Evolutionary conservation across 805 yeast genomes (phyloP).

Genomic region (Spathaspora passalidarum): DNA sequence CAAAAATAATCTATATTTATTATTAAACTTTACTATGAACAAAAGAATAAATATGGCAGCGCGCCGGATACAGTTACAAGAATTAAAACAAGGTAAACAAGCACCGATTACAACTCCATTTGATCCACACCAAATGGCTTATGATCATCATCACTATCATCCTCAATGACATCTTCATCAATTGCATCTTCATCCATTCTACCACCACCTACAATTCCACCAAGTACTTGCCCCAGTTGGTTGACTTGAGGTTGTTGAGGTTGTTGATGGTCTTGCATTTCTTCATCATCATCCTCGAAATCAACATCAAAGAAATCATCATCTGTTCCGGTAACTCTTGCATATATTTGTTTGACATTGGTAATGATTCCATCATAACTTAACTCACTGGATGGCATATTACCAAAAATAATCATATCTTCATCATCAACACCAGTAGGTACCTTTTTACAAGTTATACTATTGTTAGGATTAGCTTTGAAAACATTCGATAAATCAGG

Average conservation of each 20-base stretch:
- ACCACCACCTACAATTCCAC: conserved; percentile 13
- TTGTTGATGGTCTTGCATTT: conserved; percentile 9
- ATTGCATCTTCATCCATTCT: conserved; percentile 27
- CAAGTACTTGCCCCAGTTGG: conserved; percentile 13
- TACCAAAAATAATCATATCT: conserved; percentile 32
- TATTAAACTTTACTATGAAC: neutral
- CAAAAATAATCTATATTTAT: neutral
- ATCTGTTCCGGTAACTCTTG: conserved; percentile 81
- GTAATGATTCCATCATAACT: conserved; percentile 89
- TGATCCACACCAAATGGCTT: conserved; percentile 44
- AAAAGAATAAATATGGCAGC: neutral
- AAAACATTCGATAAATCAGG: conserved; percentile 39
- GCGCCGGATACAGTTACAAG: neutral
- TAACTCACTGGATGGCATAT: conserved; percentile 80
- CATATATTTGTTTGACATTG: conserved; percentile 73
- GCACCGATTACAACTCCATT: conserved; percentile 32
- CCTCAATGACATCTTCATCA: conserved; percentile 32
- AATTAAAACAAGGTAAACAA: neutral
- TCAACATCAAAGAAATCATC: conserved; percentile 96
- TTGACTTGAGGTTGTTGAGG: neutral
- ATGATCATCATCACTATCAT: conserved; percentile 36
- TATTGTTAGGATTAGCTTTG: conserved; percentile 25
- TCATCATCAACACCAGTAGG: conserved; percentile 39
- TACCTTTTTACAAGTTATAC: conserved; percentile 20
- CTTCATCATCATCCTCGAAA: conserved; percentile 89